Evolutionary conservation across 345 rosid genomes (phyloP), one percentile per base, ranked within the genome.

Genomic region (Orychophragmus violaceus): DNA sequence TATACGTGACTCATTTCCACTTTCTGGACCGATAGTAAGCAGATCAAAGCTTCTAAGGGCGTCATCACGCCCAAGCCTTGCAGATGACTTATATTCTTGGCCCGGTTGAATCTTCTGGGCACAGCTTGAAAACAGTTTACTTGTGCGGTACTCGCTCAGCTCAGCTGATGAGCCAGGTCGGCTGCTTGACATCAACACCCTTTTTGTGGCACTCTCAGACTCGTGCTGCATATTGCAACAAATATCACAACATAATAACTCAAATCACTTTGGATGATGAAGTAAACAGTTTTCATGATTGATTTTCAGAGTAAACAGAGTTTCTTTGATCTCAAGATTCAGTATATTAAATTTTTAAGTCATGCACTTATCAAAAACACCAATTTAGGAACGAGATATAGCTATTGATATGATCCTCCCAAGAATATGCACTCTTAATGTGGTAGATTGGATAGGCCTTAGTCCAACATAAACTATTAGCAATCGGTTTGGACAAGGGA

Each of bases 81-180:
- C 42, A 2, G 90, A 70, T 24, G 86, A 61, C 70, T 81, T 86
- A 18, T 85, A 72, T 18, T 93, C 94, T 21, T 72, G 78, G 5
- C 83, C 85, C 21, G 85, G 91, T 69, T 85, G 89, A 55, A 68
- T 30, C 75, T 91, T 83, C 24, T 80, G 90, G 30, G 81, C 78
- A 68, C 88, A 69, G 80, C 85, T 81, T 9, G 87, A 69, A 39
- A 82, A 50, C 64, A 82, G 46, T 69, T 89, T 77, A 75, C 80
- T 81, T 19, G 87, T 61, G 27, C 94, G 78, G 64, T 59, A 80
- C 32, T 88, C 91, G 37, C 74, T 77, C 29, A 84, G n/a, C n/a
- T n/a, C n/a, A n/a, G n/a, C 96, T 12, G 87, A 87, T 41, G 95
- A 84, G 79, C 83, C 75, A 5, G 86, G 92, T 39, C 83, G 66